phyloP scores from a whole-genome alignment of 2,329 filamentous ascomycete genomes.

The Zopfia rhizophila region DNA sequence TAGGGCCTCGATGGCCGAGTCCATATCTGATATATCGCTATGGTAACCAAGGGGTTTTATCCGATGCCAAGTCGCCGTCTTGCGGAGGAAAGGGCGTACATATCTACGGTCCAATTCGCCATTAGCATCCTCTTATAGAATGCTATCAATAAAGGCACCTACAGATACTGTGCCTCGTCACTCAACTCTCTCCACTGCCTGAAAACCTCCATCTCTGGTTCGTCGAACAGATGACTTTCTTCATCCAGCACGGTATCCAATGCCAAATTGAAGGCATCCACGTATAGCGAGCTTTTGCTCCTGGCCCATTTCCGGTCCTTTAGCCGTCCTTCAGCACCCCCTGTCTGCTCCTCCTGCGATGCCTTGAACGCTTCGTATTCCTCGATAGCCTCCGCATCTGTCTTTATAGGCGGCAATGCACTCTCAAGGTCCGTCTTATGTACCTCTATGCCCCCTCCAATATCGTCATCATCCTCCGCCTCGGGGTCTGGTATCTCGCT shows the following conservation, averaged over 20 bases:
- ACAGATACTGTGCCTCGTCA: constrained; percentile 94
- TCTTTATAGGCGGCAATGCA: constrained; percentile 72
- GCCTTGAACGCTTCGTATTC: constrained; percentile 79
- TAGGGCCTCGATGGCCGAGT: constrained; percentile 70
- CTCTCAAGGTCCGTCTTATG: constrained; percentile 75
- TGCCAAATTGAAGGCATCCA: constrained; percentile 95
- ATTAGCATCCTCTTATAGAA: constrained; percentile 6
- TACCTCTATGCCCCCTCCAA: constrained; percentile 30
- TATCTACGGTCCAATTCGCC: constrained; percentile 73
- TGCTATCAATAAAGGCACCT: constrained; percentile 47
- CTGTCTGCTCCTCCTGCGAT: constrained; percentile 56
- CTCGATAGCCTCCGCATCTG: constrained; percentile 77
- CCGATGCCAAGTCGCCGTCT: constrained; percentile 87
- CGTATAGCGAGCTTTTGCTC: constrained; percentile 90
- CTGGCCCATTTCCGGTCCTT: constrained; percentile 73
- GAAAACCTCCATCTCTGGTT: constrained; percentile 81
- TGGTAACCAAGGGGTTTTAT: constrained; percentile 78
- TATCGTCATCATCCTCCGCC: constrained; percentile 52
- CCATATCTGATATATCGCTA: constrained; percentile 78
- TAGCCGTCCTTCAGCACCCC: constrained; percentile 60
- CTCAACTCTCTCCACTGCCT: constrained; percentile 74
- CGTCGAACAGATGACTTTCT: constrained; percentile 87
- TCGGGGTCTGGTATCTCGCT: constrained; percentile 54
- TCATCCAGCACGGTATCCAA: constrained; percentile 89
- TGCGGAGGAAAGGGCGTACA: constrained; percentile 87